Percentiles rank a stretch among this genome's conserved stretches.
phyloP scores from a whole-genome alignment of 345 rosid species.

The Capsella bursapastoris region DNA sequence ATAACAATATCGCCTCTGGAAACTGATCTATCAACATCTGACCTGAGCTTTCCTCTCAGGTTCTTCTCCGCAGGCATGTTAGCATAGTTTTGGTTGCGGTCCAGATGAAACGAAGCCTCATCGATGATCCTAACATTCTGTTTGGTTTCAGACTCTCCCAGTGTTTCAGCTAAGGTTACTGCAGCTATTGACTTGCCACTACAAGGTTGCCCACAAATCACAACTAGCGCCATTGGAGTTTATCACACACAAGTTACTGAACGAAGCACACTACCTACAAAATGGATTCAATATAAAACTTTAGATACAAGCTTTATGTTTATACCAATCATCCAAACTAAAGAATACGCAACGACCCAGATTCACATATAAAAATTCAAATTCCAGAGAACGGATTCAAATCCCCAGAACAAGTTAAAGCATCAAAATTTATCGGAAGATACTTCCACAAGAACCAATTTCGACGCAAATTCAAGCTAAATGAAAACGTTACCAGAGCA shows the following conservation, averaged over 20 bases:
- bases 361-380: constrained; percentile 1
- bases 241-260: background rate
- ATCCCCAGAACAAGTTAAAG: constrained; percentile 27
- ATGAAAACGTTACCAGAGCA: background rate
- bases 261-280: constrained; percentile 34
- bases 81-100: constrained; percentile 87
- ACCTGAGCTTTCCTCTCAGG: constrained; percentile 87
- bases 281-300: constrained; percentile 1
- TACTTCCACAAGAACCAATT: background rate
- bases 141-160: constrained; percentile 69
- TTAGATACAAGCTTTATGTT: background rate
- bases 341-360: constrained; percentile 24
- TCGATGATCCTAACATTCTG: constrained; percentile 65
- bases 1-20: constrained; percentile 79
- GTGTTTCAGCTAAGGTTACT: constrained; percentile 61
- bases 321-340: constrained; percentile 8
- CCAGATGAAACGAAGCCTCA: constrained; percentile 85
- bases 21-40: constrained; percentile 97
- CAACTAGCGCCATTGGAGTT: constrained; percentile 78
- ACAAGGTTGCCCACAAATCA: constrained; percentile 94
- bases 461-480: background rate
- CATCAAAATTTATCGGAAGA: constrained; percentile 14
- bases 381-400: constrained; percentile 9
- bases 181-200: constrained; percentile 89
- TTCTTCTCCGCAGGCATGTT: constrained; percentile 92